Conservation (phyloP, 495 filamentous ascomycete genomes). For the Trichoderma reesei region DNA sequence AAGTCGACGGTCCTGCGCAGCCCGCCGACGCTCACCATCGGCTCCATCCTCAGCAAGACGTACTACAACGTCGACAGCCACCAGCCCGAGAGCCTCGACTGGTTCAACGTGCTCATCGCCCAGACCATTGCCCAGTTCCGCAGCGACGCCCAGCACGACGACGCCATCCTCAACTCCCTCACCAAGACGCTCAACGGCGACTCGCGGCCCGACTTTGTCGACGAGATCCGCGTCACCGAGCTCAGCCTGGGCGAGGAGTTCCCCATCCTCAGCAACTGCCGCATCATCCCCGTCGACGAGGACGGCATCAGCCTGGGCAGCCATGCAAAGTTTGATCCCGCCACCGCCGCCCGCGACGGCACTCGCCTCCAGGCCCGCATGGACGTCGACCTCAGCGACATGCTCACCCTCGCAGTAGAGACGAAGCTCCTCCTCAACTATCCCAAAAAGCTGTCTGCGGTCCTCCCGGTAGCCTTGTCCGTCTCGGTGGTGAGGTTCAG, state of each 20-base stretch:
- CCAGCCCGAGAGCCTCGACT: slow-evolving; percentile 97
- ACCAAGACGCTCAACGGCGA: slow-evolving; percentile 75
- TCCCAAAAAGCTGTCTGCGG: slow-evolving; percentile 75
- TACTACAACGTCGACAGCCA: slow-evolving; percentile 96
- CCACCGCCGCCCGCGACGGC: slow-evolving; percentile 46
- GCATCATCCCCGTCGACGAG: slow-evolving; percentile 78
- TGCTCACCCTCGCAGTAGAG: slow-evolving; percentile 87
- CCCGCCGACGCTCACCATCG: slow-evolving; percentile 57
- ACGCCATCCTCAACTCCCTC: slow-evolving; percentile 91
- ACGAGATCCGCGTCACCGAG: slow-evolving; percentile 88
- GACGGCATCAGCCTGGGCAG: slow-evolving; percentile 42
- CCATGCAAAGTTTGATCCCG: slow-evolving; percentile 36
- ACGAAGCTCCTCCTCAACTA: slow-evolving; percentile 92
- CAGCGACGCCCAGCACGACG: slow-evolving; percentile 78
- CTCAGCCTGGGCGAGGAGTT: slow-evolving; percentile 92
- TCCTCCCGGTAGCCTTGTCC: slow-evolving; percentile 85
- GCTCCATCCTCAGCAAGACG: slow-evolving; percentile 89
- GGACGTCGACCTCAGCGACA: slow-evolving; percentile 94
- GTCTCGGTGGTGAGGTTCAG: slow-evolving; percentile 90
- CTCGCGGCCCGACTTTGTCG: slow-evolving; percentile 80
- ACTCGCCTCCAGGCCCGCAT: slow-evolving; percentile 80
- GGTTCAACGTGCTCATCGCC: slow-evolving; percentile 97
- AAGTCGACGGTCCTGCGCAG: slow-evolving; percentile 64
- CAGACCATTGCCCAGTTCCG: slow-evolving; percentile 95
- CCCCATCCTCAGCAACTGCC: slow-evolving; percentile 96